Evolutionary conservation across 352 stramenopile genomes (phyloP).

Genomic region (Pythium plurisporium): DNA sequence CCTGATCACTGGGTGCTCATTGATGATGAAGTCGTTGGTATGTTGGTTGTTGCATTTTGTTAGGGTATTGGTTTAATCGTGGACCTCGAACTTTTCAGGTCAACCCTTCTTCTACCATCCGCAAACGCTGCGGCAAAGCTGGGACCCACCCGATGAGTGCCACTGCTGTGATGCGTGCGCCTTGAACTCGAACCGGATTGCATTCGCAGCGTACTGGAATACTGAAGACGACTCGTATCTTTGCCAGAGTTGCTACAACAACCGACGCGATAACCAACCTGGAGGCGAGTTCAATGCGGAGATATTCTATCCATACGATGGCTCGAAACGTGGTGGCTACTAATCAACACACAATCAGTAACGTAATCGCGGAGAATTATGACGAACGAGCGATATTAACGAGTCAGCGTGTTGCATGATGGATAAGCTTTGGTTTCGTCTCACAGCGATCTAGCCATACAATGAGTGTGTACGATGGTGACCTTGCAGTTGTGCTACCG

Average conservation of each 20-base stretch:
- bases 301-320: constrained; percentile 43
- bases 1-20: constrained; percentile 60
- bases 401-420: no score
- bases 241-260: constrained; percentile 32
- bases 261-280: not conserved
- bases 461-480: no score
- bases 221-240: constrained; percentile 35
- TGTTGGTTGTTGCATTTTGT: not conserved
- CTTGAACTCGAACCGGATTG: not conserved
- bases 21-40: constrained; percentile 34
- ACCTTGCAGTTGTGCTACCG: no score
- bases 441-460: no score
- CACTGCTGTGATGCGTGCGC: constrained; percentile 35
- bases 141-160: constrained; percentile 50
- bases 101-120: constrained; percentile 74
- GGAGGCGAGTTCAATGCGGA: constrained; percentile 7
- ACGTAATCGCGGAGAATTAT: no score
- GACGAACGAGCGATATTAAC: not conserved
- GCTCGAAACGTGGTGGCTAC: constrained; percentile 33
- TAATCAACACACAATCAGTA: no score
- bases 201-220: constrained; percentile 56
- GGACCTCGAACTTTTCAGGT: constrained; percentile 15
- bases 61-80: not conserved
- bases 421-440: no score
- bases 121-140: constrained; percentile 45